Base-by-base conservation (phyloP, 2,329 filamentous ascomycete genomes). In the Phaeosphaeriaceae sp. region DNA sequence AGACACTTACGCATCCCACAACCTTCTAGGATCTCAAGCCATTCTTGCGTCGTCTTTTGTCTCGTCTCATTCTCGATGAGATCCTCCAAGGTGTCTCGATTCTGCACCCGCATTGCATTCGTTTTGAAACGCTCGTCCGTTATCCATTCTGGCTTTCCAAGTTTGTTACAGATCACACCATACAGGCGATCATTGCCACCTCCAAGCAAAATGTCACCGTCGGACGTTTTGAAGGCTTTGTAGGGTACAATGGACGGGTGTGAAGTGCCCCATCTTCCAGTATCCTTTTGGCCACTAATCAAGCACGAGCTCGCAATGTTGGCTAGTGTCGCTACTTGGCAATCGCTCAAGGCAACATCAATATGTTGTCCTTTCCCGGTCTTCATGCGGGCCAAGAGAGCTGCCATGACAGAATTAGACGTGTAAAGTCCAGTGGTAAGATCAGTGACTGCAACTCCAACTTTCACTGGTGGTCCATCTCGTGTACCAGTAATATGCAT, bases 231-330 rank as follows among this genome's bases (percentile, higher is more conserved):
- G 74, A 87, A 99, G 0, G 91, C 90, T 64, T 88, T 87, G 73
- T 99, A 99, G 0, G 94, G 94, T 0, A 99, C 94, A 69, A 99
- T 97, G 0, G 91, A 96, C n/a, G 93, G 94, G 79, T 99, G 94
- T 35, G 93, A 93, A 3, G 94, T 99, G 6, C 94, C 94, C 93
- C 94, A 97, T 56, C 94, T 83, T 0, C 94, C 94, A 0, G 86
- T 84, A 70, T 99, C 94, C 60, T 87, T 88, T 73, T 96, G 77
- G 2, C 92, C 92, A 62, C 89, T 95, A 55, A 97, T 88, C 34
- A 99, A 78, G 52, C 88, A 91, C 51, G 92, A 96, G 69, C 90
- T 96, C 7, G 93, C 94, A 66, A 99, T 91, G 70, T 97, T 99
- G n/a, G 91, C 86, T 36, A 99, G 77, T 0, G 92, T 97, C 0